A percentile compares a stretch with the other conserved stretches of the same genome.
Evolutionary conservation across 495 filamentous ascomycete species (phyloP).

Genomic region (Penicillium coprophilum): DNA sequence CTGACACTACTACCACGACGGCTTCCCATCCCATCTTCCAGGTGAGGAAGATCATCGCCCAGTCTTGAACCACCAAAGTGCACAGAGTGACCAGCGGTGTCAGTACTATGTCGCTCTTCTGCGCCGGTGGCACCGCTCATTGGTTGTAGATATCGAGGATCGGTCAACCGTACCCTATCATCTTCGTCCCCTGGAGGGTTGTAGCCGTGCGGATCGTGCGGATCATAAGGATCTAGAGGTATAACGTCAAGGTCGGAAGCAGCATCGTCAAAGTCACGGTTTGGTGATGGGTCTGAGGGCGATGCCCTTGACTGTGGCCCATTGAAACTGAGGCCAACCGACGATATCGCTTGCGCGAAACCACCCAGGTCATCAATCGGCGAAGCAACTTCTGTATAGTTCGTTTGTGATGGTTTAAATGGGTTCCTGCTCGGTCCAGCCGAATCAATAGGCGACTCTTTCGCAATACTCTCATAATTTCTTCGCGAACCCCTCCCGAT

Average conservation of each 20-base stretch:
- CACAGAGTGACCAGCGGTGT: constrained; percentile 59
- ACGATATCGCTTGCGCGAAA: constrained; percentile 61
- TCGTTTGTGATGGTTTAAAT: constrained; percentile 27
- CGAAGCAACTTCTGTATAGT: constrained; percentile 38
- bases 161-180: constrained; percentile 68
- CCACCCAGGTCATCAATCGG: constrained; percentile 50
- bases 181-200: constrained; percentile 52
- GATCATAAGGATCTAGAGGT: constrained; percentile 28
- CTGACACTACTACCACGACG: constrained; percentile 52
- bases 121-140: constrained; percentile 58
- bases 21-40: constrained; percentile 51
- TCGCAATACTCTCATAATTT: constrained; percentile 54
- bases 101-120: constrained; percentile 56
- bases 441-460: constrained; percentile 49
- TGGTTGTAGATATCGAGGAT: constrained; percentile 59
- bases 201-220: constrained; percentile 47
- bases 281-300: constrained; percentile 17
- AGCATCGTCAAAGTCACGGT: constrained; percentile 24
- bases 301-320: constrained; percentile 31
- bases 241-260: constrained; percentile 37
- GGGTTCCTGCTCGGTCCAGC: constrained; percentile 23
- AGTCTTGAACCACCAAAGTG: constrained; percentile 50
- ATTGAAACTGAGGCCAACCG: constrained; percentile 57
- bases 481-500: constrained; percentile 34
- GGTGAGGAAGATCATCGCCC: constrained; percentile 61